A percentile compares a stretch with the other conserved stretches of the same genome.
Evolutionary conservation across 768 basidiomycete genomes (phyloP).

Genomic region (Mycena latifolia): DNA sequence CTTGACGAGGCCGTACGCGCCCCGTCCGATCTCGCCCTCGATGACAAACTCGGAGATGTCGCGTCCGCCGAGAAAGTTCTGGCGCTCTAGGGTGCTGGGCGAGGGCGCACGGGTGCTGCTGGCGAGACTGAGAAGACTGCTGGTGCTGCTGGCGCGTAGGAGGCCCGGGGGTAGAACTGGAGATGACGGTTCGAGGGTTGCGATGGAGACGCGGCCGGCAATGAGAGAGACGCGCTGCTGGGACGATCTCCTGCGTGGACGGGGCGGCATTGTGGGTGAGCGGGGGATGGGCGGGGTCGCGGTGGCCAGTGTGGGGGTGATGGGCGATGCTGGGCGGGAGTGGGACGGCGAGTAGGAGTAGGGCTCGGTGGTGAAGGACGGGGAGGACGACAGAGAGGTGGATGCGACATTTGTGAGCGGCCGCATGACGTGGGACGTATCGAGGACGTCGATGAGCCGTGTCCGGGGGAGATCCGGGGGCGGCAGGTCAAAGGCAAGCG

Average conservation of each 20-base stretch:
- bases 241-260: slow-evolving; percentile 82
- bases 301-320: slow-evolving; percentile 18
- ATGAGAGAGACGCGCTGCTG: slow-evolving; percentile 89
- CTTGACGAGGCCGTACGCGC: slow-evolving; percentile 96
- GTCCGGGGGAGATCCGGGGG: slow-evolving; percentile 12
- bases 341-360: slow-evolving; percentile 42
- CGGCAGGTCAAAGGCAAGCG: slow-evolving; percentile 37
- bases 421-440: slow-evolving; percentile 41
- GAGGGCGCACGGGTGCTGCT: slow-evolving; percentile 75
- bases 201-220: slow-evolving; percentile 84
- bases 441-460: slow-evolving; percentile 46
- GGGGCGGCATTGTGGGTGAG: slow-evolving; percentile 66
- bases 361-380: not conserved
- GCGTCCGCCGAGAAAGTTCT: slow-evolving; percentile 68
- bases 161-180: slow-evolving; percentile 72
- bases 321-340: slow-evolving; percentile 31
- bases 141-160: slow-evolving; percentile 71
- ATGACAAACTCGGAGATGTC: slow-evolving; percentile 90
- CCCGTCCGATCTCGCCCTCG: slow-evolving; percentile 90
- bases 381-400: not conserved
- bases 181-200: slow-evolving; percentile 80
- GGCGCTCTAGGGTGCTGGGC: slow-evolving; percentile 57
- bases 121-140: slow-evolving; percentile 71
- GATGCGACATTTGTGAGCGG: slow-evolving; percentile 39
- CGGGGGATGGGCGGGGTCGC: slow-evolving; percentile 43